Base-by-base conservation (phyloP, 2,329 filamentous ascomycete genomes). In the Didymosphaeria variabile region DNA sequence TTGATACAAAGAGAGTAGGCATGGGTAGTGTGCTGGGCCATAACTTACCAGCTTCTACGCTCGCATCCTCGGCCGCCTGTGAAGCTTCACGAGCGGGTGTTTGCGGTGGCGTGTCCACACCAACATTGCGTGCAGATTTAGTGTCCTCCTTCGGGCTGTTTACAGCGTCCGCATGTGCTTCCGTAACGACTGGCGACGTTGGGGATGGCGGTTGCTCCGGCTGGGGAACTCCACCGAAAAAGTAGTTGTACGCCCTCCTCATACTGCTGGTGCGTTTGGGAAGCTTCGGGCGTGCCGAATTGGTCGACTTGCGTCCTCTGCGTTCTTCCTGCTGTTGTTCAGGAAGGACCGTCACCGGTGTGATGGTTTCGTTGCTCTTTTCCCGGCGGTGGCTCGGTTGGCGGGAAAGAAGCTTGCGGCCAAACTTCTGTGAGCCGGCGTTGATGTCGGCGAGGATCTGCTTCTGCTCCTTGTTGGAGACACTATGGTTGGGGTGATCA, bases 161-260 rank as follows among this genome's bases (percentile, higher is more conserved):
- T 17, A 45, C 52, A 44, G 47, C 52, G 10, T 50, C 38, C 17
- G 66, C 63, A 15, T 71, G 58, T 47, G 64, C 58, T 44, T 66
- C 70, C 17, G 72, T 72, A 19, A 68, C 71, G 40, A 71, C 63
- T 5, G 72, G 72, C 8, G 71, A 72, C 7, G 70, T 70, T 13
- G 75, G 74, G 32, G 68, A 67, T 26, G 67, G 64, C 29, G 72
- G 71, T 5, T 40, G 38, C 15, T 68, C 67, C 44, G 63, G 65
- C 7, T 69, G 64, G 29, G 66, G 53, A 23, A 49, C 44, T 45
- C 68, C 70, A 50, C 76, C 76, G 60, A 79, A 79, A 55, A 79
- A 78, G 62, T 78, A 79, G 65, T 77, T 77, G 70, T 79, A 79
- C 10, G 76, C 76, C 59, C 77, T 70, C 62, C 72, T 71, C 77